Evolutionary conservation across 208 protist genomes (phyloP).

Genomic region (Trypanosoma scelopori): DNA sequence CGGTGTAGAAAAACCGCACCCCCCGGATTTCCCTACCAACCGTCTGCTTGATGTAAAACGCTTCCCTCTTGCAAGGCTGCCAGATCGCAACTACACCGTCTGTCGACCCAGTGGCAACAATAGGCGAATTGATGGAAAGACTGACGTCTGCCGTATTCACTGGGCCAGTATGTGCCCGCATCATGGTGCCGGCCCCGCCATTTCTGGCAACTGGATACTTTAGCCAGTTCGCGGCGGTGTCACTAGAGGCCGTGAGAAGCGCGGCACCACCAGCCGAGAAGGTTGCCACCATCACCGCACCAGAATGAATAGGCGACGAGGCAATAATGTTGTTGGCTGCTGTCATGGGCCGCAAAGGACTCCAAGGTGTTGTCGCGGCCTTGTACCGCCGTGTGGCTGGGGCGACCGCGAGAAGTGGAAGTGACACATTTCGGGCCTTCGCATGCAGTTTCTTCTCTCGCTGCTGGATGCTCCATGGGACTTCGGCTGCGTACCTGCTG

Average conservation of each 20-base stretch:
- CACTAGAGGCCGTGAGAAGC: constrained; percentile 48
- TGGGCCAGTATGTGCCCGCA: constrained; percentile 35
- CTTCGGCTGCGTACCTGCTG: constrained; percentile 58
- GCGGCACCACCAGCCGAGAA: constrained; percentile 50
- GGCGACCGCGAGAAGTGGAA: neutral
- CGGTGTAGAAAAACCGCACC: constrained; percentile 78
- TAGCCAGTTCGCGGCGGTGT: constrained; percentile 40
- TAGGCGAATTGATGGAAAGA: constrained; percentile 50
- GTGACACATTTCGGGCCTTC: constrained; percentile 2
- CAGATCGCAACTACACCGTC: constrained; percentile 64
- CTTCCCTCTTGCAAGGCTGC: constrained; percentile 31
- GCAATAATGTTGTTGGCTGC: constrained; percentile 38
- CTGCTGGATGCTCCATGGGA: constrained; percentile 53
- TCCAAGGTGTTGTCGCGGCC: constrained; percentile 22
- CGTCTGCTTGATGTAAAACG: constrained; percentile 26
- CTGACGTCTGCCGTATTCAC: constrained; percentile 58
- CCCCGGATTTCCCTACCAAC: constrained; percentile 31
- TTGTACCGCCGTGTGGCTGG: constrained; percentile 7
- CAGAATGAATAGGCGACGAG: constrained; percentile 27
- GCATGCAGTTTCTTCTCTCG: constrained; percentile 16
- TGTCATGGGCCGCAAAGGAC: constrained; percentile 32
- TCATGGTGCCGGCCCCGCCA: constrained; percentile 31
- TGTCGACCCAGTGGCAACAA: constrained; percentile 52
- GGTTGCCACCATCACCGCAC: constrained; percentile 26
- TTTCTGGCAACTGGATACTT: constrained; percentile 55